Base-by-base conservation (phyloP, 441 rosid genomes). In the Mallotus repandus region DNA sequence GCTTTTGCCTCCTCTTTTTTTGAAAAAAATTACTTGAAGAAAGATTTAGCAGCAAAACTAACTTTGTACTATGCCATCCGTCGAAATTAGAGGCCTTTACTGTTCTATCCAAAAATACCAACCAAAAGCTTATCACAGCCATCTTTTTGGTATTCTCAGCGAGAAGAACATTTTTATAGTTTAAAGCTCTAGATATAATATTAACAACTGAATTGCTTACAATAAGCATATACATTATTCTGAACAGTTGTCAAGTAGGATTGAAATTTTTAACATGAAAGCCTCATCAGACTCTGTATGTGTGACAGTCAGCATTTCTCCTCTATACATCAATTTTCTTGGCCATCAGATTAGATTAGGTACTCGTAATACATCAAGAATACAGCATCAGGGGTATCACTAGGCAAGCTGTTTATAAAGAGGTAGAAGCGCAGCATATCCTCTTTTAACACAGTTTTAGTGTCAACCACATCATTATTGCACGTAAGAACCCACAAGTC, bases 401-500 rank as follows among this genome's bases (percentile, higher is more conserved):
- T 89, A 3, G 96, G 98, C 25, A 90, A 82, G 77, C 81, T 89
- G 76, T 86, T 91, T 57, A 91, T 77, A 62, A 88, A 91, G 14
- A 89, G 89, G 77, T 89, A 89, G 82, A 94, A 94, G 21, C 86
- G 81, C 73, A 88, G 69, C 74, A 89, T 78, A 72, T 94, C 96
- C 81, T 91, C 93, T 74, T 80, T 81, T 1, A 87, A 82, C 8
- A 87, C 86, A 0, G 92, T 89, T 81, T 85, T 86, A 4, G 80
- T 68, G 81, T 91, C 98, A n/a, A 88, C 93, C 66, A 94, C 91
- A 69, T 94, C 97, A 15, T 78, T 89, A 15, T 78, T 81, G 74
- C 92, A 84, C 0, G 93, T 90, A 65, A 94, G 86, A 78, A 94
- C 98, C 98, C 96, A 94, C 22, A 91, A 71, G 68, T 94, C 98